These are phyloP conservation scores for Pythium dissimile DNA, from an alignment of 352 stramenopile genomes.

Conservation along the genomic window DNA sequence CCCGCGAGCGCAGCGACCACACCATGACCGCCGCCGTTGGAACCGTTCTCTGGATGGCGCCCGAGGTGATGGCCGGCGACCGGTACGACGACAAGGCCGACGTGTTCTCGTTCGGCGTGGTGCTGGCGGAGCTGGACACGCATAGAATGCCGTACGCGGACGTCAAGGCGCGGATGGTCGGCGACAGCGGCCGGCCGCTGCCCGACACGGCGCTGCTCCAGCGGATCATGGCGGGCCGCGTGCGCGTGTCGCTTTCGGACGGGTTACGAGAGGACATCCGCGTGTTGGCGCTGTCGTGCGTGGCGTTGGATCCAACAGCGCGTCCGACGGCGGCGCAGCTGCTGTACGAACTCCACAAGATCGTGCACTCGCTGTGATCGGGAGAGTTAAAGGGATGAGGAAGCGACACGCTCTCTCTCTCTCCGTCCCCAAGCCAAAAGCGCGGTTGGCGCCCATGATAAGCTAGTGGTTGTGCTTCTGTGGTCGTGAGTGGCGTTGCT, in stretches of 20 bases:
- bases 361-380: constrained; percentile 14
- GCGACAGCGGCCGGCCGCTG: constrained; percentile 3
- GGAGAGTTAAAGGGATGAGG: no score
- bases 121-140: constrained; percentile 21
- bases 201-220: constrained; percentile 11
- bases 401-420: no score
- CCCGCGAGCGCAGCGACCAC: constrained; percentile 19
- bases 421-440: no score
- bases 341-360: constrained; percentile 23
- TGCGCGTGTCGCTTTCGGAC: constrained; percentile 5
- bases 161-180: constrained; percentile 3
- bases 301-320: neutral
- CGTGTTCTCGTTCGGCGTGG: constrained; percentile 21
- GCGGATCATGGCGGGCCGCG: constrained; percentile 10
- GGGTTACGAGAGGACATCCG: neutral
- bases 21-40: constrained; percentile 23
- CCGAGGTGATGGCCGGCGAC: constrained; percentile 22
- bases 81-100: constrained; percentile 24
- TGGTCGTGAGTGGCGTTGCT: no score
- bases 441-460: no score
- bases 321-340: constrained; percentile 9
- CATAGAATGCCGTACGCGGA: constrained; percentile 14
- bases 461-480: no score
- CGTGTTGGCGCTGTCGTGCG: neutral
- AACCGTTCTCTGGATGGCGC: constrained; percentile 22